phyloP scores from a whole-genome alignment of 2,329 filamentous ascomycete genomes.

The Sporothrix brunneoviolacea region DNA sequence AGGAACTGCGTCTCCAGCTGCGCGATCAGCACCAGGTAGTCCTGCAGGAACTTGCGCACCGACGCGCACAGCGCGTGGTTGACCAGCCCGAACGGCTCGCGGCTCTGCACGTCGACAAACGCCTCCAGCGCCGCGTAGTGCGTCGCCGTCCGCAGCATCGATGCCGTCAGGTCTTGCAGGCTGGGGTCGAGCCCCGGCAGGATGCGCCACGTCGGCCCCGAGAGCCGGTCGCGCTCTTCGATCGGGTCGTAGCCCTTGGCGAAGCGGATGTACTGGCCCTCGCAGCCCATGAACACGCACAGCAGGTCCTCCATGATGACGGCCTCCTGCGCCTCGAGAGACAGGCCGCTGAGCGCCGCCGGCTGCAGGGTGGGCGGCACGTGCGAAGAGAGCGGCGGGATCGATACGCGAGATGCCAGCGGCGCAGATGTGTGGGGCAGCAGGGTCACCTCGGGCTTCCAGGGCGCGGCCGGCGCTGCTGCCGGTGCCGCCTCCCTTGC shows the following conservation, averaged over 20 bases:
- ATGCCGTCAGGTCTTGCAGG: slow-evolving; percentile 74
- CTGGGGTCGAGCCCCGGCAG: slow-evolving; percentile 83
- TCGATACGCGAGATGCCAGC: slow-evolving; percentile 53
- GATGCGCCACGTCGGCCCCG: slow-evolving; percentile 75
- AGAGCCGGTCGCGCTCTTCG: slow-evolving; percentile 78
- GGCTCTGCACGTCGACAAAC: slow-evolving; percentile 89
- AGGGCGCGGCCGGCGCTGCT: slow-evolving; percentile 35
- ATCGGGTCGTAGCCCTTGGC: slow-evolving; percentile 73
- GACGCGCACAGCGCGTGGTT: slow-evolving; percentile 96
- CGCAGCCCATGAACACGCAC: slow-evolving; percentile 96
- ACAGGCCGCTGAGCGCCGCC: slow-evolving; percentile 60
- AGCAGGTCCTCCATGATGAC: slow-evolving; percentile 84
- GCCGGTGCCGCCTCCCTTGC: slow-evolving; percentile 30
- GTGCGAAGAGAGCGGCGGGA: slow-evolving; percentile 64
- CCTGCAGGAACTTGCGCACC: slow-evolving; percentile 82
- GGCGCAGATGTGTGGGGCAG: slow-evolving; percentile 63
- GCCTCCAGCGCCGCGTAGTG: slow-evolving; percentile 87
- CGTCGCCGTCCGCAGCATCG: slow-evolving; percentile 90
- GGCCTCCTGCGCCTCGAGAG: slow-evolving; percentile 75
- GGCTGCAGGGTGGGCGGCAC: slow-evolving; percentile 66
- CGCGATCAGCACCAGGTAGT: slow-evolving; percentile 87
- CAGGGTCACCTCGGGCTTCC: slow-evolving; percentile 75
- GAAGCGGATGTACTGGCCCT: slow-evolving; percentile 95
- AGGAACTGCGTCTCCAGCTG: slow-evolving; percentile 91
- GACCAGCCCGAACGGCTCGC: slow-evolving; percentile 87